Evolutionary conservation across 441 rosid species (phyloP).

Genomic region (Erysimum cheiri): DNA sequence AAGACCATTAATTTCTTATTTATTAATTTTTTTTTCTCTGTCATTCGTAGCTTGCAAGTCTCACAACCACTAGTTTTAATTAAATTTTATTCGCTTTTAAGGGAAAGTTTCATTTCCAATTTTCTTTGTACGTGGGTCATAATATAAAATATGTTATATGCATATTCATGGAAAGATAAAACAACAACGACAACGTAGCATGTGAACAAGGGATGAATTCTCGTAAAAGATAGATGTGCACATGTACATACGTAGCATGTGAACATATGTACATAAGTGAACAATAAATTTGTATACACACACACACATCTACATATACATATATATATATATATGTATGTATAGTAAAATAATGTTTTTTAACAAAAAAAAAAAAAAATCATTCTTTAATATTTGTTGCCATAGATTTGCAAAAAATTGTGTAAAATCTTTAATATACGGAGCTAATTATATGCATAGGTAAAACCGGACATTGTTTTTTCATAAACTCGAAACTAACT

Average conservation of each 20-base stretch:
- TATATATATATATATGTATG: too few relatives aligned
- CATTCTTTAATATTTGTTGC: too few relatives aligned
- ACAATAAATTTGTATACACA: too few relatives aligned
- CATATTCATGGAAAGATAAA: not conserved
- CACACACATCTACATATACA: too few relatives aligned
- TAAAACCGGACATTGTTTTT: too few relatives aligned
- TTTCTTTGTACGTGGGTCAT: constrained; percentile 19
- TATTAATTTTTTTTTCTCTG: not conserved
- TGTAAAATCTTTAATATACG: too few relatives aligned
- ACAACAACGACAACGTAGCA: not conserved
- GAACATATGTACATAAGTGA: too few relatives aligned
- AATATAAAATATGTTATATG: not conserved
- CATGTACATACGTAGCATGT: too few relatives aligned
- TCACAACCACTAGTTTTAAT: constrained; percentile 33
- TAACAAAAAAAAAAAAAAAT: too few relatives aligned
- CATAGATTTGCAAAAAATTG: too few relatives aligned
- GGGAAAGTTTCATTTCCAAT: constrained; percentile 10
- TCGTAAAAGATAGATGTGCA: not conserved
- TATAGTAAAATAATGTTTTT: too few relatives aligned
- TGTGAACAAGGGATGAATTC: not conserved
- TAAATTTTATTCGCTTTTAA: not conserved
- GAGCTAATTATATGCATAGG: too few relatives aligned
- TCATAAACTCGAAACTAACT: not conserved
- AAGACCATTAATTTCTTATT: constrained; percentile 21
- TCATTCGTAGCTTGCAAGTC: constrained; percentile 30